Percentiles rank a stretch among this genome's conserved stretches.
Evolutionary conservation across 208 protist species (phyloP).

Genomic region (Leishmania guyanensis): DNA sequence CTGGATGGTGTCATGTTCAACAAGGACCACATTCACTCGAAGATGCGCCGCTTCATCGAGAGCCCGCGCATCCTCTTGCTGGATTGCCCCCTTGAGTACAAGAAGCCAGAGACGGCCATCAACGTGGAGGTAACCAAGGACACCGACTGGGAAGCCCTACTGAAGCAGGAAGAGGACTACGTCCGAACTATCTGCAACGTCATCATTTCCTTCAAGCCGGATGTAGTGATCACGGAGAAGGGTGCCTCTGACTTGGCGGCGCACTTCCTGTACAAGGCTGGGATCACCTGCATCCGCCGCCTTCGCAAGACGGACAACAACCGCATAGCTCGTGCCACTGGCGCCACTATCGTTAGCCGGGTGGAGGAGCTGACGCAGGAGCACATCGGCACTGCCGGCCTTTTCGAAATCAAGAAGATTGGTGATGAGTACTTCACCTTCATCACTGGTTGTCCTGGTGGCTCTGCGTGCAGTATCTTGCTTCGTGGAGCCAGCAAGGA

Average conservation of each 20-base stretch:
- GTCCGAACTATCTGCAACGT: constrained; percentile 96
- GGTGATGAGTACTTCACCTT: constrained; percentile 99
- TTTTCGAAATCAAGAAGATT: constrained; percentile 99
- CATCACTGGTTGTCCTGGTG: constrained; percentile 97
- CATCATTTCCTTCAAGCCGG: constrained; percentile 99
- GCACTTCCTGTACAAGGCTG: constrained; percentile 98
- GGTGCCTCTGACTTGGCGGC: constrained; percentile 98
- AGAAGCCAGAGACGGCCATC: constrained; percentile 99
- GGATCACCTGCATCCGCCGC: constrained; percentile 98
- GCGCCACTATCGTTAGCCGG: constrained; percentile 98
- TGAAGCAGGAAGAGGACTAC: constrained; percentile 99
- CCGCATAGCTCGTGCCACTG: constrained; percentile 97
- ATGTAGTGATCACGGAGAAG: constrained; percentile 99
- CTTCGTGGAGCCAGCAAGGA: constrained; percentile 99
- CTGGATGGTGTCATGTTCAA: constrained; percentile 99
- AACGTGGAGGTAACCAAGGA: constrained; percentile 98
- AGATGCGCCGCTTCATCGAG: constrained; percentile 98
- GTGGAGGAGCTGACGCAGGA: constrained; percentile 97
- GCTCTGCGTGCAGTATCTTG: constrained; percentile 99
- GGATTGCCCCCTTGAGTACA: constrained; percentile 99
- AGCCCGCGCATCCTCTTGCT: constrained; percentile 99
- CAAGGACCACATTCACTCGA: constrained; percentile 99
- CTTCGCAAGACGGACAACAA: constrained; percentile 99
- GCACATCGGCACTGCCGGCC: constrained; percentile 97
- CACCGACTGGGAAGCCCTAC: constrained; percentile 96